Evolutionary conservation across 2,329 filamentous ascomycete species (phyloP), one percentile per base, ranked within the genome.

Genomic region (Pyricularia pennisetigena): DNA sequence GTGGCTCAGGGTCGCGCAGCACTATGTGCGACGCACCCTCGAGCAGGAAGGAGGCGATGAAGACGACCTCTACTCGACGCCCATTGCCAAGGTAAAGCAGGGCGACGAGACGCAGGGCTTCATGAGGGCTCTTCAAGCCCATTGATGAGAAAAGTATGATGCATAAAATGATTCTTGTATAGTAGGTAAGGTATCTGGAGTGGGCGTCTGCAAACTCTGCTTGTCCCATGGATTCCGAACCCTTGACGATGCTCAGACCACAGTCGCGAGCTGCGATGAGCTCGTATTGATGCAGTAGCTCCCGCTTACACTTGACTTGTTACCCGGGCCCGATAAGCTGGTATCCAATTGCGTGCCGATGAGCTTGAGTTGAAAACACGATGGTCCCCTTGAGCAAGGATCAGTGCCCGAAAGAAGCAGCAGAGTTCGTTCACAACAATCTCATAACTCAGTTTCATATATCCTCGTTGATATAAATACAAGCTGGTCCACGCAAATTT

Each of bases 1-100:
- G 74, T 91, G 88, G 88, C 76, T 88, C 64, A 81, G 80, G 69
- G 82, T 87, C 4, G 83, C 85, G n/a, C 83, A 88, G 76, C 78
- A 79, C 5, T 88, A 88, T 71, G 74, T 86, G 65, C 77, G 78
- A 12, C 78, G 79, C 67, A 75, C 84, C 66, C 66, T 67, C 3
- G 49, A 59, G 26, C 29, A 61, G 66, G 66, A 57, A 9, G 57
- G 66, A 7, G 32, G 32, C 8, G 74, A 75, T 2, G 74, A 75
- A 20, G 71, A 74, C 26, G 76, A 78, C 26, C 75, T 79, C 8
- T 76, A 82, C 71, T 75, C 83, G 65, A 82, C 79, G 8, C 84
- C 85, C 0, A 76, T 89, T 62, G 85, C 83, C 7, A 87, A 87
- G 74, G 85, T 88, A 20, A 77, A 78, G 0, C 81, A 89, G 69